phyloP scores from a whole-genome alignment of 164 flowering plant genomes.

The Saururus chinensis region DNA sequence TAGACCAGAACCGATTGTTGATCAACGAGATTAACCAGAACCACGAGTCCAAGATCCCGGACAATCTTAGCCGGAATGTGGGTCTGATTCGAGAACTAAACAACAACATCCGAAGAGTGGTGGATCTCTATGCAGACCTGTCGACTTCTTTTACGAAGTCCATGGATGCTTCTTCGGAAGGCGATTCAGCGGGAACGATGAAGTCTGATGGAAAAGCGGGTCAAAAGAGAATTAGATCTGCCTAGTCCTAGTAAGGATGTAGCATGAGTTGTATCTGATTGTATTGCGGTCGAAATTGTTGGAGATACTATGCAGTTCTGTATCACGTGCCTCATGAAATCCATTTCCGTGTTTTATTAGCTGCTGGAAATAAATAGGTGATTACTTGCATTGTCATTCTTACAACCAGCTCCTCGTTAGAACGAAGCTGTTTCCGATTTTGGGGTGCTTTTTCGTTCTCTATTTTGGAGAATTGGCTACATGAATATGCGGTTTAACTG shows the following conservation, averaged over 20 bases:
- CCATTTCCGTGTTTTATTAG: background rate
- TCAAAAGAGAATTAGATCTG: slow-evolving; percentile 66
- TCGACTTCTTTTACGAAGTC: slow-evolving; percentile 54
- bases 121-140: slow-evolving; percentile 66
- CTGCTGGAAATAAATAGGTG: slow-evolving; percentile 14
- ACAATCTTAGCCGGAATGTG: slow-evolving; percentile 60
- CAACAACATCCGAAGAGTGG: slow-evolving; percentile 77
- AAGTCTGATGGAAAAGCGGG: slow-evolving; percentile 49
- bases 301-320: slow-evolving; percentile 1
- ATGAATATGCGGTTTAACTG: no score
- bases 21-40: slow-evolving; percentile 84
- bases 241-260: slow-evolving; percentile 10
- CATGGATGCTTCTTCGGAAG: slow-evolving; percentile 60
- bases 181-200: slow-evolving; percentile 45
- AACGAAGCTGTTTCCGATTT: slow-evolving; percentile 4
- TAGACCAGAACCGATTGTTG: slow-evolving; percentile 39
- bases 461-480: no score
- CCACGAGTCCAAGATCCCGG: slow-evolving; percentile 69
- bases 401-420: slow-evolving; percentile 7
- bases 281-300: background rate
- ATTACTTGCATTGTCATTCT: slow-evolving; percentile 10
- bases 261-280: background rate
- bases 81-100: slow-evolving; percentile 78
- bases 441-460: background rate
- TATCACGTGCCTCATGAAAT: background rate